Base-by-base conservation (phyloP, 371 early-diverging fungal species). In the Mucor sp. region DNA sequence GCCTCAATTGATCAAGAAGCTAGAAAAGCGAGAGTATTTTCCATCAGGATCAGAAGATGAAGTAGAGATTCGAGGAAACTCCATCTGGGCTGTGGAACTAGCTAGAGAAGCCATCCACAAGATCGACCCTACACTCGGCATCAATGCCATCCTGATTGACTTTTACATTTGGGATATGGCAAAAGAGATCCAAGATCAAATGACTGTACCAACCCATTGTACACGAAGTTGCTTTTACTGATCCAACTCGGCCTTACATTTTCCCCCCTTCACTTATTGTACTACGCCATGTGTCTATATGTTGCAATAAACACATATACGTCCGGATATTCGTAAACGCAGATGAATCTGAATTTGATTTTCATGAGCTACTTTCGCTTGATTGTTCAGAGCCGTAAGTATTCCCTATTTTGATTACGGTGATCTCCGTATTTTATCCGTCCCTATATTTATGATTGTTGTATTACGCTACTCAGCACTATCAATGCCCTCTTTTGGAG, bases 101-200 rank as follows among this genome's bases (percentile, higher is more conserved):
- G 76, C 94, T 37, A 76, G 87, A 3, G 74, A 76, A 37, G 68
- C 70, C n/a, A 89, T 94, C 28, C 57, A 65, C 12, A 73, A 77
- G 60, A 65, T 70, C 27, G 63, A 67, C 57, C 80, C 69, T 30
- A 43, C 33, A 4, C 41, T 67, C 32, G 60, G 65, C 3, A 61
- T 69, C 17, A 95, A 93, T 74, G 89, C 94, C 6, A 91, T 95
- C n/a, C 67, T 95, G 48, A 80, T 94, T 19, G 96, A 95, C 66
- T 95, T 94, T 74, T 95, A 90, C 66, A 79, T 95, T 60, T 95
- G 95, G 95, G 95, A 95, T 72, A 89, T 87, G 67, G 94, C 95
- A 0, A 93, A 94, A 67, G 88, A 86, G 37, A 74, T 88, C 35
- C 76, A 88, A 47, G 79, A 80, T 25, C 74, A 87, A 58, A 83